phyloP scores from a whole-genome alignment of 1,284 basidiomycete species.

The Malassezia psittaci region DNA sequence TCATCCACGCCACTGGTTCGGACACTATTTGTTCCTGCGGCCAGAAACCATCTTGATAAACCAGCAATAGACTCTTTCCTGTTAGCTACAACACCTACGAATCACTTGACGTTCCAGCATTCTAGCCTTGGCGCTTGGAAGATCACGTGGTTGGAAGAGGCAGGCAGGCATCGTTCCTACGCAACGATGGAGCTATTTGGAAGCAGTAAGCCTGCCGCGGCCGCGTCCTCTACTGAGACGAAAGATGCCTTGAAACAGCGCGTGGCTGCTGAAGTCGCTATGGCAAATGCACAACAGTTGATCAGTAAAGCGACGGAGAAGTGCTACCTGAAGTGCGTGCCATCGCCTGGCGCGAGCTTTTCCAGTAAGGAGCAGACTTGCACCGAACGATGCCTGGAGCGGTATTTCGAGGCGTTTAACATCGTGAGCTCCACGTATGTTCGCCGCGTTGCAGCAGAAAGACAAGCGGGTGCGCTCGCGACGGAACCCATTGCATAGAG shows the following conservation, averaged over 20 bases:
- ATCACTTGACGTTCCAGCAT: slow-evolving; percentile 1
- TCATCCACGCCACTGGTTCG: slow-evolving; percentile 29
- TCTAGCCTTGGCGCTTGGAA: neutral
- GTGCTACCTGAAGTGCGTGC: slow-evolving; percentile 42
- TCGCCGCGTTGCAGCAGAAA: slow-evolving; percentile 27
- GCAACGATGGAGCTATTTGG: slow-evolving; percentile 30
- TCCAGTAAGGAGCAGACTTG: slow-evolving; percentile 42
- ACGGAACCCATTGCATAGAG: neutral
- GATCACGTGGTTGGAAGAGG: neutral
- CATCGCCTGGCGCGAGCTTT: slow-evolving; percentile 29
- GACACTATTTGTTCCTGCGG: slow-evolving; percentile 29
- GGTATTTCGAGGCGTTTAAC: slow-evolving; percentile 47
- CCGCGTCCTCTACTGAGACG: slow-evolving; percentile 27
- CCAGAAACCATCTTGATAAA: slow-evolving; percentile 25
- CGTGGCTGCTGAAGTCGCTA: slow-evolving; percentile 29
- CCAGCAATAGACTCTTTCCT: slow-evolving; percentile 22
- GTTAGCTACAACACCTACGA: neutral
- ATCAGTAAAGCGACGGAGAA: slow-evolving; percentile 46
- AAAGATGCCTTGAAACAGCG: slow-evolving; percentile 45
- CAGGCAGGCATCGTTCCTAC: neutral
- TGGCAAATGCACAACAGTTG: slow-evolving; percentile 43
- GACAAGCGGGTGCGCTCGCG: slow-evolving; percentile 24
- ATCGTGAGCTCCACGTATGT: slow-evolving; percentile 37
- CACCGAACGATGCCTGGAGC: slow-evolving; percentile 39
- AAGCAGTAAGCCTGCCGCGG: slow-evolving; percentile 7